These are phyloP conservation scores for Symmetrospora coprosmae DNA, from an alignment of 768 basidiomycete species.

Conservation along the genomic window DNA sequence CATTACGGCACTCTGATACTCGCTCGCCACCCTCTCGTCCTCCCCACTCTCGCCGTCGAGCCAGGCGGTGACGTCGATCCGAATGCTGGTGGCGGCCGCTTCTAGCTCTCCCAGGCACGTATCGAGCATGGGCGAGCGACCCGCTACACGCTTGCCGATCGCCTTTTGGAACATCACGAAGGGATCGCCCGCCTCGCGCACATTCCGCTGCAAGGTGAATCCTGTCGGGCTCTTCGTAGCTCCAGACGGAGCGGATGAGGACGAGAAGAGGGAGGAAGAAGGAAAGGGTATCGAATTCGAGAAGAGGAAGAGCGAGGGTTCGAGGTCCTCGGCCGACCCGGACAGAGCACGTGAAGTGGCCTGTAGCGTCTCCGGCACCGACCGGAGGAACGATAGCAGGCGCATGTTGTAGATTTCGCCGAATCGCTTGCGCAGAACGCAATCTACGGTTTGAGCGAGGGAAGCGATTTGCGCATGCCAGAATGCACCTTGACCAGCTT, in stretches of 20 bases:
- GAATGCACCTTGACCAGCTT: not conserved
- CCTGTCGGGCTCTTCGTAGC: not conserved
- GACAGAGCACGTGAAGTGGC: not conserved
- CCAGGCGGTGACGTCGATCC: not conserved
- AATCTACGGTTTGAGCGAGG: not conserved
- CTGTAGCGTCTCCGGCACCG: not conserved
- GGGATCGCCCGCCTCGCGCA: slow-evolving; percentile 13
- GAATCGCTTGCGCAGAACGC: slow-evolving; percentile 16
- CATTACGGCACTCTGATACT: not conserved
- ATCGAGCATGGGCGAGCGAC: slow-evolving; percentile 24
- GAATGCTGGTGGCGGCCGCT: not conserved
- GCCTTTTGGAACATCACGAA: slow-evolving; percentile 24
- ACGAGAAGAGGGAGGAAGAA: not conserved
- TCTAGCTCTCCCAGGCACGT: slow-evolving; percentile 24
- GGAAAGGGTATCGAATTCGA: slow-evolving; percentile 24
- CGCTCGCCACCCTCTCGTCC: not conserved
- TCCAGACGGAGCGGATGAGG: not conserved
- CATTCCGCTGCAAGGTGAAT: not conserved
- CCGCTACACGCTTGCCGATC: slow-evolving; percentile 21
- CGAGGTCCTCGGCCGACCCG: slow-evolving; percentile 8
- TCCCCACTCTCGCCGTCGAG: not conserved
- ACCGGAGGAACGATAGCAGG: not conserved
- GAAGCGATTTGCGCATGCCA: not conserved
- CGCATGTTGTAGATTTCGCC: slow-evolving; percentile 19
- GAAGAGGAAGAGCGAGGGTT: slow-evolving; percentile 22